phyloP scores from a whole-genome alignment of 306 rosid genomes.

The Dalbergia cochinchinensis region DNA sequence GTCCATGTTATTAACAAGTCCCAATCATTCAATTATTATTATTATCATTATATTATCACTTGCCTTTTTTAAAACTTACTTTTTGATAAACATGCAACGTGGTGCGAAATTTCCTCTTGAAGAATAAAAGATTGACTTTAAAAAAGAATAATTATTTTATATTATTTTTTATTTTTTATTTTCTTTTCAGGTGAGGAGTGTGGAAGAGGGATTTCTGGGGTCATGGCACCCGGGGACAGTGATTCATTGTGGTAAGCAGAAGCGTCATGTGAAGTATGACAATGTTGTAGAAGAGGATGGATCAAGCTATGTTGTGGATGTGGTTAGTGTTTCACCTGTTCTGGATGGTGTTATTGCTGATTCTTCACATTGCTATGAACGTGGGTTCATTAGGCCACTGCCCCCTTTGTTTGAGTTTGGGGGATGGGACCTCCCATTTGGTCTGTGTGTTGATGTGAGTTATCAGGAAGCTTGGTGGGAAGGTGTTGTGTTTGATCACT shows the following conservation, averaged over 20 bases:
- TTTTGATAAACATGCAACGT: background rate
- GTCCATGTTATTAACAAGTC: no score
- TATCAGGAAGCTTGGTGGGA: constrained; percentile 94
- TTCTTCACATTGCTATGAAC: constrained; percentile 30
- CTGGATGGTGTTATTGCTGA: constrained; percentile 56
- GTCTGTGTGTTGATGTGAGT: constrained; percentile 75
- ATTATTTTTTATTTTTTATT: background rate
- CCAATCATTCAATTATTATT: no score
- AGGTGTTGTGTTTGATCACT: constrained; percentile 80
- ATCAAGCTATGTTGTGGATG: constrained; percentile 53
- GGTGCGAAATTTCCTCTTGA: constrained; percentile 33
- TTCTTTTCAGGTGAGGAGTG: constrained; percentile 73
- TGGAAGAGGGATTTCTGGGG: constrained; percentile 81
- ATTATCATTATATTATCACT: background rate
- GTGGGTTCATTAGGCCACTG: constrained; percentile 72
- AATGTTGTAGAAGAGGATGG: constrained; percentile 57
- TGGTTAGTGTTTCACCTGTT: constrained; percentile 57
- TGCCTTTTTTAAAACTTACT: background rate
- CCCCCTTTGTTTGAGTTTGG: constrained; percentile 57
- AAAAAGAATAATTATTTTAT: background rate
- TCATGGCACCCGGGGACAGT: constrained; percentile 86
- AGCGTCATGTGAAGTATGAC: constrained; percentile 67
- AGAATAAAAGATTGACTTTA: background rate
- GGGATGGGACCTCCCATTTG: constrained; percentile 57
- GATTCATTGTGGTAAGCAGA: constrained; percentile 50